Percentiles rank a stretch among this genome's conserved stretches.
Conservation (phyloP, 2,329 filamentous ascomycete species). For the Ceratocystis destructans region DNA sequence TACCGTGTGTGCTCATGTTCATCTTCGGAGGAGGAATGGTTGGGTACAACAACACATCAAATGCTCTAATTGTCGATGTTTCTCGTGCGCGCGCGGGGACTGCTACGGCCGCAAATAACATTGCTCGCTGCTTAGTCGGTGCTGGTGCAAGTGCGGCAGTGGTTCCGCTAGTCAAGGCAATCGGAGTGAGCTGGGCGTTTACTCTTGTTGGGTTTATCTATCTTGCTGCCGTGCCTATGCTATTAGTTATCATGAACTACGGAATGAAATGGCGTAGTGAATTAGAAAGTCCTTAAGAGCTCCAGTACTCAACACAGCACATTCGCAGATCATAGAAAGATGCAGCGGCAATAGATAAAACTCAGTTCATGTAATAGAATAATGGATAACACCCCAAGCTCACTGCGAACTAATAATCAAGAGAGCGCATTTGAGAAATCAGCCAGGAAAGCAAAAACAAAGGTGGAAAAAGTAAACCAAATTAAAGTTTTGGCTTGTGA, state of each 20-base stretch:
- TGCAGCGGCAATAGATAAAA: not conserved
- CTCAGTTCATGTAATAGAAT: not conserved
- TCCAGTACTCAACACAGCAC: too few relatives aligned
- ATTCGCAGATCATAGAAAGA: too few relatives aligned
- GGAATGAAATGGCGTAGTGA: constrained; percentile 9
- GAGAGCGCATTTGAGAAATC: not conserved
- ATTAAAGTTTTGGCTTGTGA: constrained; percentile 1
- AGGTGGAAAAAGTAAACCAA: constrained; percentile 1
- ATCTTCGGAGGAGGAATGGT: constrained; percentile 37
- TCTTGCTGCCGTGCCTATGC: constrained; percentile 28
- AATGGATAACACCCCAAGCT: not conserved
- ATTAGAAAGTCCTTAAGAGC: not conserved
- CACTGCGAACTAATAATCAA: not conserved
- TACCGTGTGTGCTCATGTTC: constrained; percentile 34
- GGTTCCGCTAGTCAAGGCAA: constrained; percentile 36
- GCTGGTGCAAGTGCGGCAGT: constrained; percentile 40
- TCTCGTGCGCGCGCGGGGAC: constrained; percentile 39
- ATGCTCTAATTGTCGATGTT: constrained; percentile 42
- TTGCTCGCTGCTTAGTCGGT: constrained; percentile 41
- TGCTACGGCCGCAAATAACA: constrained; percentile 43
- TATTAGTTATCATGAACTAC: constrained; percentile 30
- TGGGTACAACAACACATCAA: constrained; percentile 40
- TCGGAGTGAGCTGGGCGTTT: constrained; percentile 41
- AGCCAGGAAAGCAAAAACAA: not conserved
- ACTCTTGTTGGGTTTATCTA: constrained; percentile 34